Evolutionary conservation across 129 eudicot genomes (phyloP).

Genomic region (Centaurea solstitialis): DNA sequence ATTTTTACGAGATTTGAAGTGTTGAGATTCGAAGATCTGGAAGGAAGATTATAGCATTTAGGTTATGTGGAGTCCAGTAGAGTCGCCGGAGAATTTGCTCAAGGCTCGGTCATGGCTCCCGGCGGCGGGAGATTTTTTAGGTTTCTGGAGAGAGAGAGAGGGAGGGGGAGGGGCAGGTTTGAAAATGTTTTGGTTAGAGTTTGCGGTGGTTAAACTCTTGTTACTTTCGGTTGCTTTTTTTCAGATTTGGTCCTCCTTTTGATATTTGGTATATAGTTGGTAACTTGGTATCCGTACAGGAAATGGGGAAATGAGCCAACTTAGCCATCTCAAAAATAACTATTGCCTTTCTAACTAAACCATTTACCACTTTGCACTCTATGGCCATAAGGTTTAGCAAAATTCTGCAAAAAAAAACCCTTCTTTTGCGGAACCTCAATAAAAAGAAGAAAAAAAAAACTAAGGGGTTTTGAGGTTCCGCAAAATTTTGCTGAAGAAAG

Average conservation of each 20-base stretch:
- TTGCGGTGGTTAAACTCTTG: conserved; percentile 25
- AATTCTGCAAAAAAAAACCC: too few relatives aligned
- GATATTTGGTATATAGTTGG: too few relatives aligned
- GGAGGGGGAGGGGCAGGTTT: conserved; percentile 19
- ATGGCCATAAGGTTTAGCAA: too few relatives aligned
- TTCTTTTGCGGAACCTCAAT: too few relatives aligned
- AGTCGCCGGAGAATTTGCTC: conserved; percentile 25
- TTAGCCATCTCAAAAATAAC: too few relatives aligned
- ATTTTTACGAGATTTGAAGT: conserved; percentile 10
- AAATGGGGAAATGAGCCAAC: too few relatives aligned
- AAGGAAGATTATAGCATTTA: conserved; percentile 14
- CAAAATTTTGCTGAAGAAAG: too few relatives aligned
- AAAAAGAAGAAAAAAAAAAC: too few relatives aligned
- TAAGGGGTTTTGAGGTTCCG: too few relatives aligned
- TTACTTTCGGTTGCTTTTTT: not conserved
- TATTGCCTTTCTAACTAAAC: too few relatives aligned
- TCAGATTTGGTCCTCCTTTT: conserved; percentile 6
- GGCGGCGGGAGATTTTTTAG: conserved; percentile 37
- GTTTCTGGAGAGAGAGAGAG: conserved; percentile 13
- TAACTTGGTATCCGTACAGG: too few relatives aligned
- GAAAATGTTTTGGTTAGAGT: conserved; percentile 15
- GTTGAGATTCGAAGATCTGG: conserved; percentile 18
- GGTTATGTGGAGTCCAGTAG: conserved; percentile 6
- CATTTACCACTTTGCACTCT: too few relatives aligned
- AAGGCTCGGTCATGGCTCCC: conserved; percentile 36